Evolutionary conservation across 2,329 filamentous ascomycete species (phyloP).

Genomic region (Phialophora macrospora): DNA sequence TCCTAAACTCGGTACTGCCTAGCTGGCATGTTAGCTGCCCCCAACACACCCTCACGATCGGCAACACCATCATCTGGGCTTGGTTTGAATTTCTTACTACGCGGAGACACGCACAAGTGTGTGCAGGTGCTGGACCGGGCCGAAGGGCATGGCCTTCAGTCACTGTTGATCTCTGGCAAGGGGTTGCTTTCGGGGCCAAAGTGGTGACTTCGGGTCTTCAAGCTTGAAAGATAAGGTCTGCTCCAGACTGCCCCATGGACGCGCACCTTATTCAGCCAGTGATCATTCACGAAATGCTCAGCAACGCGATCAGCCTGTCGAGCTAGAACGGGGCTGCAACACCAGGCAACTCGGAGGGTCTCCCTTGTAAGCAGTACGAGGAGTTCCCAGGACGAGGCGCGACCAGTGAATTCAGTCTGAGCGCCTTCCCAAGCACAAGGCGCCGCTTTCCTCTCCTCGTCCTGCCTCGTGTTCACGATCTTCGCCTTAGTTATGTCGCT

Average conservation of each 20-base stretch:
- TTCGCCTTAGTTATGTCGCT: neutral
- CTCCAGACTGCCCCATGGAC: neutral
- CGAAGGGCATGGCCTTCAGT: constrained; percentile 6
- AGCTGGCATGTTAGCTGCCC: neutral
- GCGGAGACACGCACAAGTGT: neutral
- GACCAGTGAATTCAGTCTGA: neutral
- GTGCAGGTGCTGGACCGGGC: constrained; percentile 14
- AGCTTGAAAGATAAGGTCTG: neutral
- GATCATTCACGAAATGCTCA: neutral
- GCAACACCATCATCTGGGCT: neutral
- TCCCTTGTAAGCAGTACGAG: neutral
- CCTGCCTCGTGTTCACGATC: neutral
- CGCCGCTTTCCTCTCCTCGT: neutral
- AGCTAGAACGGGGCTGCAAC: neutral
- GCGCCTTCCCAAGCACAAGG: neutral
- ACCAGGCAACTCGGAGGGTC: too few species aligned
- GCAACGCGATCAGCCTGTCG: neutral
- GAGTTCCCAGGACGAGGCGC: neutral
- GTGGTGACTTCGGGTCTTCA: neutral
- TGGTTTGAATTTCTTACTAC: neutral
- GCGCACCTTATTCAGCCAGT: neutral
- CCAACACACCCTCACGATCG: constrained; percentile 1
- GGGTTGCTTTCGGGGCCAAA: neutral
- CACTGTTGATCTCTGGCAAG: constrained; percentile 8
- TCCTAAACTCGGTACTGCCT: neutral